Conservation (phyloP, 1,139 yeast species). For the Meyerozyma athensensis region DNA sequence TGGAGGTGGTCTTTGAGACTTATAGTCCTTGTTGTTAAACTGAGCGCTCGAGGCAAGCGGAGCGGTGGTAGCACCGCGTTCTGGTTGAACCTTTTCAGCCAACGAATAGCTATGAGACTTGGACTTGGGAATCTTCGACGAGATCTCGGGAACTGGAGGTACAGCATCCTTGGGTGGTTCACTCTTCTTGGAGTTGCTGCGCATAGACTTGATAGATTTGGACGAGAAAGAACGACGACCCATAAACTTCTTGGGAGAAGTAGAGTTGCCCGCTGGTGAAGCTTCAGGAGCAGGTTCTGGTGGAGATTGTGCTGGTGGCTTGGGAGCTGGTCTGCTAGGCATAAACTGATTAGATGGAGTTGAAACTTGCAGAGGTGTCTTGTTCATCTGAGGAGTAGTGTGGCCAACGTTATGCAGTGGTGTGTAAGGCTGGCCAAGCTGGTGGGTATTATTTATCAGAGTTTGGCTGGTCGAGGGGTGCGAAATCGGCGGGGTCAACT, state of each 20-base stretch:
- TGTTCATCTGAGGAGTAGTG: background rate
- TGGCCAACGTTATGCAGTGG: conserved; percentile 48
- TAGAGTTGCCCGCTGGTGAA: conserved; percentile 7
- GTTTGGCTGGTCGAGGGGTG: conserved; percentile 17
- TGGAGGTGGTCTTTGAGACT: conserved; percentile 25
- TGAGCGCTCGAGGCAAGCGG: conserved; percentile 31
- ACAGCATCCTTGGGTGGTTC: conserved; percentile 7
- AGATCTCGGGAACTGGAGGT: conserved; percentile 9
- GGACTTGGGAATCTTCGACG: conserved; percentile 35
- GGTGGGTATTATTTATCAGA: conserved; percentile 20
- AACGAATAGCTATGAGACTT: conserved; percentile 41
- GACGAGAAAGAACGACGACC: conserved; percentile 36
- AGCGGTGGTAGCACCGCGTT: conserved; percentile 35
- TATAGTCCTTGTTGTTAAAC: conserved; percentile 26
- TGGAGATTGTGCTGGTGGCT: conserved; percentile 29
- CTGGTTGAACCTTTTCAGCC: conserved; percentile 20
- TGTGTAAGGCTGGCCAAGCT: conserved; percentile 57
- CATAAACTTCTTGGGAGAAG: conserved; percentile 20
- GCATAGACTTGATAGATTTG: conserved; percentile 34
- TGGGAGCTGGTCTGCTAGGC: conserved; percentile 69
- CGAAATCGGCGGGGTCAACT: conserved; percentile 24
- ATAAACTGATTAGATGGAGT: conserved; percentile 42
- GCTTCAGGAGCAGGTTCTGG: conserved; percentile 10
- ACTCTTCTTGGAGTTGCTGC: conserved; percentile 18
- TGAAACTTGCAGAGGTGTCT: conserved; percentile 9